Evolutionary conservation across 2,329 filamentous ascomycete species (phyloP).

Genomic region (Xylaria sp.): DNA sequence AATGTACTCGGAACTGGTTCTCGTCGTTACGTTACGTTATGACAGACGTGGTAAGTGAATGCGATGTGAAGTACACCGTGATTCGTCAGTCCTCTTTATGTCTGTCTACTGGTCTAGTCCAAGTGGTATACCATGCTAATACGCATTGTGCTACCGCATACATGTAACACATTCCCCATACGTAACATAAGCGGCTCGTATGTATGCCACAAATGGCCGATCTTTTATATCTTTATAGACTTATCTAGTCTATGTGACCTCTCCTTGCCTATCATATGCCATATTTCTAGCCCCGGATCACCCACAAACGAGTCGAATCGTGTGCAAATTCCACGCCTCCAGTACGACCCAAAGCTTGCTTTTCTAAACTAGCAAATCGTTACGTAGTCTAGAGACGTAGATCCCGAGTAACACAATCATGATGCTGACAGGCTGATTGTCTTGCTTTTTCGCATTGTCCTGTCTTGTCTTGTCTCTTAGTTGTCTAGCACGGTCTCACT

Average conservation of each 20-base stretch:
- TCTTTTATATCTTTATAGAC: not conserved
- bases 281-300: not conserved
- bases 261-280: too few relatives aligned
- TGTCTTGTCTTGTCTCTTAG: not conserved
- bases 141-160: not conserved
- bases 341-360: not conserved
- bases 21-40: not conserved
- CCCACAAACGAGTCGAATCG: not conserved
- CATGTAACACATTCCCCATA: not conserved
- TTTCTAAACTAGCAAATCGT: not conserved
- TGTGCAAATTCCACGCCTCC: not conserved
- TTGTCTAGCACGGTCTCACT: not conserved
- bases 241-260: too few relatives aligned
- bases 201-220: not conserved
- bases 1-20: not conserved
- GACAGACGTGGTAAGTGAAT: not conserved
- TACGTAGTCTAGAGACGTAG: not conserved
- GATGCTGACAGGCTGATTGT: constrained; percentile 2
- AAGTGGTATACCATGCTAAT: not conserved
- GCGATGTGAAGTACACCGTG: not conserved
- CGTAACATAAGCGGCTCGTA: constrained; percentile 3
- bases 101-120: not conserved
- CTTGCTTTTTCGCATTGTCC: not conserved
- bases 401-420: not conserved
- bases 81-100: not conserved